Percentiles rank a stretch among this genome's conserved stretches.
These are phyloP conservation scores for Backusella westeae DNA, from an alignment of 192 early-diverging fungal genomes.

Conservation along the genomic window DNA sequence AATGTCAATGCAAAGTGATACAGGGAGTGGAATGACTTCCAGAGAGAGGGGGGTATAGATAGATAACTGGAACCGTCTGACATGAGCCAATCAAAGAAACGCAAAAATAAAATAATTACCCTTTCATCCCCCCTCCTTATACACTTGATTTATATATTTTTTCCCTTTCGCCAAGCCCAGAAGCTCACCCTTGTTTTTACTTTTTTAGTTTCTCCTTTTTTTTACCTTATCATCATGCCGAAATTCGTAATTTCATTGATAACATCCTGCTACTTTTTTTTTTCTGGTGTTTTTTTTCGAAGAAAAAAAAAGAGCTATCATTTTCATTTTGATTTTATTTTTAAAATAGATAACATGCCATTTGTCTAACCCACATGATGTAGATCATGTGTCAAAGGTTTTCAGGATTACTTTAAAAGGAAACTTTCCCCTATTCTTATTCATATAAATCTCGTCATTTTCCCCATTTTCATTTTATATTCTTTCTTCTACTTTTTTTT, in stretches of 20 bases:
- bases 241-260: constrained; percentile 1
- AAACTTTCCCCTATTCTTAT: neutral
- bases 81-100: neutral
- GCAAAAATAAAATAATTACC: neutral
- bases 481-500: too few relatives aligned
- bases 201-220: neutral
- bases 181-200: neutral
- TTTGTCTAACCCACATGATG: neutral
- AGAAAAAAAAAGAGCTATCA: neutral
- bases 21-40: neutral
- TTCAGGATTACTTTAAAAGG: constrained; percentile 9
- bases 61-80: neutral
- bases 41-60: neutral
- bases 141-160: neutral
- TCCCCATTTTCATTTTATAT: neutral
- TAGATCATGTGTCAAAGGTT: constrained; percentile 1
- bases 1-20: constrained; percentile 5
- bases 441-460: neutral
- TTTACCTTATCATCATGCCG: neutral
- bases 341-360: constrained; percentile 1
- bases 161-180: neutral
- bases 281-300: neutral
- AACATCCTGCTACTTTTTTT: constrained; percentile 1
- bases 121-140: neutral
- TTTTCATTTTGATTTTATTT: neutral